Evolutionary conservation across 371 early-diverging fungal species (phyloP).

Genomic region (Apophysomyces ossiformis): DNA sequence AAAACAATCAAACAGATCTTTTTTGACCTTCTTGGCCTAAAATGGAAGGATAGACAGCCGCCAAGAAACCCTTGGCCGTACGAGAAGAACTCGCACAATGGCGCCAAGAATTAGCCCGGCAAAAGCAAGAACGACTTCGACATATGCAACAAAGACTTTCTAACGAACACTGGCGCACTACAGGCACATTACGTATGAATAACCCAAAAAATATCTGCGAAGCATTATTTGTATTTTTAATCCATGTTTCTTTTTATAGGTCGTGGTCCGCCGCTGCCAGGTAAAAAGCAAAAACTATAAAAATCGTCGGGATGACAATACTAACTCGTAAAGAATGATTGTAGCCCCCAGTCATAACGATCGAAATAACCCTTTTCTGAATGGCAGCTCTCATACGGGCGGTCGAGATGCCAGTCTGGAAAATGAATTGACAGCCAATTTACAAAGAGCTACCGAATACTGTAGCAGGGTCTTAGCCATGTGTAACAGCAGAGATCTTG

Average conservation of each 20-base stretch:
- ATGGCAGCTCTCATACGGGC: too few relatives aligned
- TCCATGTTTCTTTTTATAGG: neutral
- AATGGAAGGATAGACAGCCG: neutral
- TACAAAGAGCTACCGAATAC: neutral
- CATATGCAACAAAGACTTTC: neutral
- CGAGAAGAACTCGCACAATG: conserved; percentile 26
- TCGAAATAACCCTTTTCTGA: neutral
- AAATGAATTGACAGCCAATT: neutral
- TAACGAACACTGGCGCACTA: neutral
- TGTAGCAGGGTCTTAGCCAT: neutral
- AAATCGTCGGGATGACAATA: neutral
- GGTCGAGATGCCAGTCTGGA: neutral
- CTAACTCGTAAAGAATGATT: neutral
- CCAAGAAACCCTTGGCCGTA: conserved; percentile 6
- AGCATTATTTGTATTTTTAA: neutral
- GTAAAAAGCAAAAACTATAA: neutral
- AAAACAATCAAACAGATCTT: too few relatives aligned
- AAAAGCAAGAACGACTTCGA: neutral
- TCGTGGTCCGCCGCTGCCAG: neutral
- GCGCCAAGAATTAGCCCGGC: conserved; percentile 27
- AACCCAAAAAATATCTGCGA: too few relatives aligned
- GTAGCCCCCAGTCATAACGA: neutral
- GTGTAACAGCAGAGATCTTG: neutral
- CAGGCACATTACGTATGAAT: conserved; percentile 3
- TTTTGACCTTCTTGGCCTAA: neutral